Evolutionary conservation across 129 eudicot species (phyloP).

Genomic region (Artemisia tridentata): DNA sequence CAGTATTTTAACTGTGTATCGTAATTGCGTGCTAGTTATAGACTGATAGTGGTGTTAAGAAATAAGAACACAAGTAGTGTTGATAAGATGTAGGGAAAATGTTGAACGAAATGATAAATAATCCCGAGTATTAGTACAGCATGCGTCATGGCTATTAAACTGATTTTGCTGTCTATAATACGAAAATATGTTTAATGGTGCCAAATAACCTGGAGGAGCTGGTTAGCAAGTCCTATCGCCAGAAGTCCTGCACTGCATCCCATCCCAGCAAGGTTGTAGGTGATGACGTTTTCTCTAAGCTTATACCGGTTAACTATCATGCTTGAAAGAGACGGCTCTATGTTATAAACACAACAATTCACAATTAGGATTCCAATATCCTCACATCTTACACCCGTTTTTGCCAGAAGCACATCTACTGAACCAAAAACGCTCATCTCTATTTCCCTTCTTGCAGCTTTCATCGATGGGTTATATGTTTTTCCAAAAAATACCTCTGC

Average conservation of each 20-base stretch:
- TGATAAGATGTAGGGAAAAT: neutral
- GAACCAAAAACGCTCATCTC: constrained; percentile 46
- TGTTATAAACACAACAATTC: constrained; percentile 36
- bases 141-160: neutral
- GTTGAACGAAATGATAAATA: neutral
- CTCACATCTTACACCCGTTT: constrained; percentile 27
- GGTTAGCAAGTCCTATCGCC: constrained; percentile 51
- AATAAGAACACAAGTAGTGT: neutral
- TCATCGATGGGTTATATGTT: constrained; percentile 14
- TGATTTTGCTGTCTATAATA: neutral
- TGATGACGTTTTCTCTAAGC: constrained; percentile 32
- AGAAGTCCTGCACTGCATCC: constrained; percentile 54
- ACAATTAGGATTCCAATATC: constrained; percentile 49
- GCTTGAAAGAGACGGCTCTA: constrained; percentile 37
- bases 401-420: constrained; percentile 40
- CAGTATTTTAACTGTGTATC: neutral
- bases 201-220: constrained; percentile 44
- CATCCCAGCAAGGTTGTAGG: constrained; percentile 54
- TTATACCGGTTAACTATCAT: constrained; percentile 45
- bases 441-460: constrained; percentile 34
- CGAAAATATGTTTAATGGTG: neutral
- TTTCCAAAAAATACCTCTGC: constrained; percentile 22
- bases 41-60: neutral
- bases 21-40: neutral
- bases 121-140: neutral